Conservation (phyloP, 106 monocot species). For the Alisma plantagoaquatica region DNA sequence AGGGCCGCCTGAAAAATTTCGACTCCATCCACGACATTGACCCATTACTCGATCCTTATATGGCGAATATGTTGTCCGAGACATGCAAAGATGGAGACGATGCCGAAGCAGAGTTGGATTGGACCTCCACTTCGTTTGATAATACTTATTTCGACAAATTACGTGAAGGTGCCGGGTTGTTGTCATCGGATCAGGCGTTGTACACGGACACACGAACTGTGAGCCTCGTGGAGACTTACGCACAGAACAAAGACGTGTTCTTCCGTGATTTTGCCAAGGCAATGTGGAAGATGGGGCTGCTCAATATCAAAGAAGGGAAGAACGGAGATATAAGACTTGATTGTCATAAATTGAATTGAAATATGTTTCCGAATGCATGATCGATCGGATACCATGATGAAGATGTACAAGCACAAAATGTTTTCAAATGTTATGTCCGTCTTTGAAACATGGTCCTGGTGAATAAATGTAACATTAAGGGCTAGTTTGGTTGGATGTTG, state of each 20-base stretch:
- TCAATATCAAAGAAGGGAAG: conserved; percentile 47
- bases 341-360: conserved; percentile 50
- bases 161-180: conserved; percentile 25
- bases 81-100: conserved; percentile 39
- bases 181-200: conserved; percentile 50
- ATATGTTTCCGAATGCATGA: no score
- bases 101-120: conserved; percentile 32
- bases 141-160: conserved; percentile 37
- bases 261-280: conserved; percentile 46
- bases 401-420: no score
- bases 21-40: conserved; percentile 32
- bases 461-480: no score
- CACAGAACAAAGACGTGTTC: conserved; percentile 44
- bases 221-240: conserved; percentile 26
- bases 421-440: no score
- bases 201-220: conserved; percentile 19
- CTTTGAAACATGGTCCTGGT: no score
- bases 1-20: conserved; percentile 33
- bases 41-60: conserved; percentile 27
- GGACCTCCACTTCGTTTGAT: conserved; percentile 34
- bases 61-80: conserved; percentile 12
- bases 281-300: conserved; percentile 57
- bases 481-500: no score
- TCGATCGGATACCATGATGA: no score
- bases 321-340: conserved; percentile 42